Percentiles rank a stretch among this genome's conserved stretches.
Evolutionary conservation across 1,284 basidiomycete genomes (phyloP).

Genomic region (Schizopora paradoxa): DNA sequence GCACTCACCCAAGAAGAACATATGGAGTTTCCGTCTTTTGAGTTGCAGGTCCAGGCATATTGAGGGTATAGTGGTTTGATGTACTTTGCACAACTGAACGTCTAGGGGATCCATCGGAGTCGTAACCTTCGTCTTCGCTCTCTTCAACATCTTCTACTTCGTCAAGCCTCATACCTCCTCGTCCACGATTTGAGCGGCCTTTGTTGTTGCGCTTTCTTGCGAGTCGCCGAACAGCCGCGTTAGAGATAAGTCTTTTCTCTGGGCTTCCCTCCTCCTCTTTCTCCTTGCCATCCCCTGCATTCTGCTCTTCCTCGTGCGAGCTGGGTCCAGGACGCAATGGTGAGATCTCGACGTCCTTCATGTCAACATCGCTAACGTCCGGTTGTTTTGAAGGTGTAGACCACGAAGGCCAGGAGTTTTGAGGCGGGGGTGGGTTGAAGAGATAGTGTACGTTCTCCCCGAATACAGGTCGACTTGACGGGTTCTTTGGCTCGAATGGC

Average conservation of each 20-base stretch:
- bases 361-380: slow-evolving; percentile 16
- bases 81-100: slow-evolving; percentile 46
- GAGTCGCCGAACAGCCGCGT: slow-evolving; percentile 66
- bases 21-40: slow-evolving; percentile 61
- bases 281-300: slow-evolving; percentile 40
- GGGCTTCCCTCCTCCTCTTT: slow-evolving; percentile 34
- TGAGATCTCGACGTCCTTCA: slow-evolving; percentile 16
- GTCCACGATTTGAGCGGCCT: slow-evolving; percentile 28
- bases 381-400: slow-evolving; percentile 3
- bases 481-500: slow-evolving; percentile 16
- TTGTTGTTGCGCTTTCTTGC: slow-evolving; percentile 35
- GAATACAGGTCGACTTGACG: slow-evolving; percentile 9
- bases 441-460: slow-evolving; percentile 16
- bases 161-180: slow-evolving; percentile 33
- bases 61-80: slow-evolving; percentile 76
- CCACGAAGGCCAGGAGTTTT: slow-evolving; percentile 7
- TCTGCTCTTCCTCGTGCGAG: neutral
- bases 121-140: slow-evolving; percentile 32
- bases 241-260: slow-evolving; percentile 43
- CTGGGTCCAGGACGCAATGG: slow-evolving; percentile 10
- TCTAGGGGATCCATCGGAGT: slow-evolving; percentile 22
- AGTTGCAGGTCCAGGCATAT: slow-evolving; percentile 56
- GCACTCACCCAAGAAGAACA: slow-evolving; percentile 70
- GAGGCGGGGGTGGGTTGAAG: slow-evolving; percentile 12
- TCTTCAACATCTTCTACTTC: slow-evolving; percentile 37